A percentile compares a stretch with the other conserved stretches of the same genome.
phyloP scores from a whole-genome alignment of 768 basidiomycete species.

The Suillus spraguei region DNA sequence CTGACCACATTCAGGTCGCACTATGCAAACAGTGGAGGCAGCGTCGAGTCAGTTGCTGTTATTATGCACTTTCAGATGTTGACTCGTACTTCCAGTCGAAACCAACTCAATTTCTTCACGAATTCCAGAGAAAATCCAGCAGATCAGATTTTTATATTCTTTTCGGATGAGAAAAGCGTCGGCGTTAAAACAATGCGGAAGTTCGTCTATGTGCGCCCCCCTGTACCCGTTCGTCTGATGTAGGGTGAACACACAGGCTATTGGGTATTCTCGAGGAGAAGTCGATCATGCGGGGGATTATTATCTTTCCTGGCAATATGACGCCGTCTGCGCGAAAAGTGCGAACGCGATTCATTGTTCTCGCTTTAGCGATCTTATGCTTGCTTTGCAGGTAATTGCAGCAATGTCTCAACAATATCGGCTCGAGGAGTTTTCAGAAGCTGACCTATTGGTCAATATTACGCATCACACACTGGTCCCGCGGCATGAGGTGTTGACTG shows the following conservation, averaged over 20 bases:
- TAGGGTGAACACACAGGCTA: constrained; percentile 51
- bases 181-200: constrained; percentile 98
- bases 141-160: constrained; percentile 92
- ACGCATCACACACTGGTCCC: constrained; percentile 96
- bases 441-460: constrained; percentile 96
- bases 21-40: constrained; percentile 74
- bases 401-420: constrained; percentile 87
- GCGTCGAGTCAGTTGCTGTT: constrained; percentile 74
- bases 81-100: constrained; percentile 59
- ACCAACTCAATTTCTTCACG: constrained; percentile 89
- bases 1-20: constrained; percentile 72
- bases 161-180: constrained; percentile 94
- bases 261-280: constrained; percentile 91
- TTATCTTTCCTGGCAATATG: constrained; percentile 96
- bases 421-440: constrained; percentile 95
- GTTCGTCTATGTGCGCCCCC: constrained; percentile 48
- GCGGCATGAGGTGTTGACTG: constrained; percentile 82
- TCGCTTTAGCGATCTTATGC: not conserved
- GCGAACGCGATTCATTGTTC: constrained; percentile 19
- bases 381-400: constrained; percentile 72
- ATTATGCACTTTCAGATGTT: constrained; percentile 7
- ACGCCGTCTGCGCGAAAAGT: constrained; percentile 97
- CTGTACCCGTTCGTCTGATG: constrained; percentile 3
- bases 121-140: constrained; percentile 62
- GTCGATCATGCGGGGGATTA: constrained; percentile 85